Evolutionary conservation across 257 asterid species (phyloP), one percentile per base, ranked within the genome.

Genomic region (Verbascum thapsus): DNA sequence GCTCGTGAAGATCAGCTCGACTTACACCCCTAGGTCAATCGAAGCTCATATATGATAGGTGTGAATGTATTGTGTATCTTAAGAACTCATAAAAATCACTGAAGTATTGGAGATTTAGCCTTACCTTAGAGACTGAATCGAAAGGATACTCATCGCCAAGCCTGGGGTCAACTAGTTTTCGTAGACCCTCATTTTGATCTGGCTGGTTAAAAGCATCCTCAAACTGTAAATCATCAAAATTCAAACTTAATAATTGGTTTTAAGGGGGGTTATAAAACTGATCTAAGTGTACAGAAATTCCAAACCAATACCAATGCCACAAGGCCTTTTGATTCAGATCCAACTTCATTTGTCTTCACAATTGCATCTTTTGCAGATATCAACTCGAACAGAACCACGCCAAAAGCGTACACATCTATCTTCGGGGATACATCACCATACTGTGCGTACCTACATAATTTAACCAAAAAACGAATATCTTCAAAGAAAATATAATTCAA

Each of bases 321-420:
- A 4, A 90, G 95, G 56, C 95, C 88, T 64, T 51, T 83, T 49
- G 97, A 75, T 74, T 90, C 96, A n/a, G 78, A 59, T 2, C 66
- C 71, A 35, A 59, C 76, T 66, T 85, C 97, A 74, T 66, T 81
- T 12, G 75, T 61, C 76, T 65, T 90, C 40, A 85, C 68, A 30
- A 85, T 82, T 63, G 97, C 97, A 65, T 79, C 87, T 67, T 83
- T 80, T 51, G 83, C 97, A 5, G 97, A 85, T 73, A 90, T 82
- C 53, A 90, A 60, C 22, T 85, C 90, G 10, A 80, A 83, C 44
- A 90, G 90, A 43, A 87, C 97, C 15, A 90, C 97, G 4, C 97
- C 97, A 19, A 87, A 85, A 26, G 97, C 97, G 44, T 83, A 90
- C 15, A 90, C 97, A 18, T 90, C 97, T 5, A 78, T 68, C 72